These are phyloP conservation scores for Xylaria sp. DNA, from an alignment of 2,329 filamentous ascomycete species.

Conservation along the genomic window DNA sequence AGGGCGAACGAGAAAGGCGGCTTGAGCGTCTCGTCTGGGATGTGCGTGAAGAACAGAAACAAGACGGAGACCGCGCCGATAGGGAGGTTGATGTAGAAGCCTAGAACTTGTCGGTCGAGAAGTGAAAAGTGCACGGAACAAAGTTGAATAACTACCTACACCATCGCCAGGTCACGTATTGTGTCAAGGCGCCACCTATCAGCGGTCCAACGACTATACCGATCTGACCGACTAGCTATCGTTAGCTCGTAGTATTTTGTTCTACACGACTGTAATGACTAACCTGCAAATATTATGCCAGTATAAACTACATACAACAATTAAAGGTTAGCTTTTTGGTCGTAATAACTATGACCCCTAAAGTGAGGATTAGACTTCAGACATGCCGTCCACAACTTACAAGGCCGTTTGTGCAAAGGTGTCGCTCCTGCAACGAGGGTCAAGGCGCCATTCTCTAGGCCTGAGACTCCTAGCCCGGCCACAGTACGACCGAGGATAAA, in stretches of 20 bases:
- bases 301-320: conserved; percentile 10
- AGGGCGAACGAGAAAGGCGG: conserved; percentile 18
- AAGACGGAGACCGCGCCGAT: conserved; percentile 28
- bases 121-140: not conserved
- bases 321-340: conserved; percentile 3
- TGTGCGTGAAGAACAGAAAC: conserved; percentile 24
- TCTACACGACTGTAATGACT: not conserved
- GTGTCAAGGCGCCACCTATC: conserved; percentile 28
- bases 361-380: too few relatives aligned
- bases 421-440: conserved; percentile 15
- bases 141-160: conserved; percentile 17
- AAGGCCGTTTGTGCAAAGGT: conserved; percentile 28
- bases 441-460: conserved; percentile 33
- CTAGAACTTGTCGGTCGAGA: conserved; percentile 7
- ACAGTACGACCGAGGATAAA: conserved; percentile 30
- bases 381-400: conserved; percentile 3
- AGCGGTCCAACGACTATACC: conserved; percentile 21
- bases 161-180: conserved; percentile 36
- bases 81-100: conserved; percentile 40
- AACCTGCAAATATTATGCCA: conserved; percentile 14
- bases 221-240: conserved; percentile 3
- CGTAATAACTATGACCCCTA: too few relatives aligned
- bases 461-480: conserved; percentile 24
- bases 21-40: conserved; percentile 16
- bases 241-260: not conserved